Conservation (phyloP, 2,329 filamentous ascomycete species). For the Ceratocystis ficicola region DNA sequence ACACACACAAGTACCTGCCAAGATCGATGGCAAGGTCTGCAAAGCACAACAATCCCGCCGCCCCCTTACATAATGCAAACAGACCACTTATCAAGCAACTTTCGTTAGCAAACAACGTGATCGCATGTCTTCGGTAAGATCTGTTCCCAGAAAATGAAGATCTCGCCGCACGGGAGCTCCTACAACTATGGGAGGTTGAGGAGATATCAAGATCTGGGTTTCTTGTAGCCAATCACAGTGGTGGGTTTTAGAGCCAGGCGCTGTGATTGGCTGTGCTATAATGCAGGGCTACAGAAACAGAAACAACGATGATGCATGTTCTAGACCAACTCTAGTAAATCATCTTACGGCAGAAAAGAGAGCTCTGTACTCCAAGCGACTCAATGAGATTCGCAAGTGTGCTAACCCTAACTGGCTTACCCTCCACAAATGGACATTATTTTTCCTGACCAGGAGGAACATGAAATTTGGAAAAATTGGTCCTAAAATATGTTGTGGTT, state of each 20-base stretch:
- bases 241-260: not conserved
- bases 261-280: not conserved
- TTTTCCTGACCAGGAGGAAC: not conserved
- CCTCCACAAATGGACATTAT: too few species aligned
- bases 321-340: not conserved
- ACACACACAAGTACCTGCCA: not conserved
- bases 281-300: too few species aligned
- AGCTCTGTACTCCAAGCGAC: not conserved
- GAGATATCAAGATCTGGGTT: not conserved
- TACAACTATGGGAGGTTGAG: not conserved
- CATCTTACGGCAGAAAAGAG: too few species aligned
- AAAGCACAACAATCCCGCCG: not conserved
- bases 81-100: not conserved
- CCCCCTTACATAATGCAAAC: not conserved
- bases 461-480: not conserved
- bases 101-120: not conserved
- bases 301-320: too few species aligned
- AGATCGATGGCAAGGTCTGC: conserved; percentile 1
- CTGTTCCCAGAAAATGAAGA: not conserved
- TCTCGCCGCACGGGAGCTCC: not conserved
- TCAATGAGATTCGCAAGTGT: not conserved
- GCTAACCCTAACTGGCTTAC: not conserved
- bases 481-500: too few species aligned
- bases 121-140: not conserved
- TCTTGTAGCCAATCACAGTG: not conserved